These are phyloP conservation scores for Peronosclerospora sorghi DNA, from an alignment of 352 stramenopile genomes.

Conservation along the genomic window DNA sequence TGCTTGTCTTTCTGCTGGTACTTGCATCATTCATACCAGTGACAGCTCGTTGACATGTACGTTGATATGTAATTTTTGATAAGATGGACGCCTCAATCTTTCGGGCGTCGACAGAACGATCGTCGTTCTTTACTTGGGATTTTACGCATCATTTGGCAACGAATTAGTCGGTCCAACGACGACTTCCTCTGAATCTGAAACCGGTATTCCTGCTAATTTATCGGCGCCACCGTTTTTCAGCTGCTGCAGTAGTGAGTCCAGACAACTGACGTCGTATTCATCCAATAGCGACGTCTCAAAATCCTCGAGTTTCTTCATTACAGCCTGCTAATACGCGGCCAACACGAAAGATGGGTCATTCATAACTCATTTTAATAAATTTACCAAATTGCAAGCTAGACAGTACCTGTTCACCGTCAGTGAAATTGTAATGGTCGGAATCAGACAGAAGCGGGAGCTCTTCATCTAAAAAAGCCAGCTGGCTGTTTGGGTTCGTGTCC, in stretches of 20 bases:
- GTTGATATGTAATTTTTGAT: slow-evolving; percentile 21
- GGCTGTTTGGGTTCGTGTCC: slow-evolving; percentile 12
- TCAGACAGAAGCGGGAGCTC: slow-evolving; percentile 61
- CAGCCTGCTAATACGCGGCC: slow-evolving; percentile 45
- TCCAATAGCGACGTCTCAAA: slow-evolving; percentile 81
- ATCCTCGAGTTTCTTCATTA: slow-evolving; percentile 84
- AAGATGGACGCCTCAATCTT: no score
- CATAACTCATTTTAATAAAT: no score
- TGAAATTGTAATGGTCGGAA: slow-evolving; percentile 59
- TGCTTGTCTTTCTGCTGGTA: slow-evolving; percentile 8
- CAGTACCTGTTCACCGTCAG: slow-evolving; percentile 75
- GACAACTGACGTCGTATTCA: slow-evolving; percentile 76
- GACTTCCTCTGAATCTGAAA: slow-evolving; percentile 53
- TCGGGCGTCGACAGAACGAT: no score
- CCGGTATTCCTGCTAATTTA: slow-evolving; percentile 26
- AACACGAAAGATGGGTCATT: slow-evolving; percentile 17
- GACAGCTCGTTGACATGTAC: slow-evolving; percentile 21
- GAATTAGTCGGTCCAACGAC: slow-evolving; percentile 34
- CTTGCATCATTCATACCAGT: slow-evolving; percentile 3
- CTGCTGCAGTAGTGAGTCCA: slow-evolving; percentile 78
- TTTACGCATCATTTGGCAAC: slow-evolving; percentile 26
- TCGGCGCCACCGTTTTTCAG: slow-evolving; percentile 43
- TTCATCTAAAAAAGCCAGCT: slow-evolving; percentile 62
- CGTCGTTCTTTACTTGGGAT: not conserved
- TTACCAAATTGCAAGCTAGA: no score